Evolutionary conservation across 306 rosid genomes (phyloP).

Genomic region (Malus asiatica): DNA sequence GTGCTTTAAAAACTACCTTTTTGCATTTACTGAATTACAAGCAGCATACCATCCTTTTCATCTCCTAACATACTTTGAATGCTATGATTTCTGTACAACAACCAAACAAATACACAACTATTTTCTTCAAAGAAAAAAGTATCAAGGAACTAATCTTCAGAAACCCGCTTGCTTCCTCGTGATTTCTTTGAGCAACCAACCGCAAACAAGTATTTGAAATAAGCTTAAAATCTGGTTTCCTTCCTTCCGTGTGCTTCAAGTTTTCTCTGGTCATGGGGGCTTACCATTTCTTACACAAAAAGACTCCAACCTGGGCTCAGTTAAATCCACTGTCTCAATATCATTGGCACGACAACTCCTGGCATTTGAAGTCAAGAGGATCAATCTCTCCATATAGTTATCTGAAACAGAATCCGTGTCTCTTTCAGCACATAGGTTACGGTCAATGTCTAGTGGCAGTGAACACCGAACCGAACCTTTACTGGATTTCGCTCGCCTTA

Average conservation of each 20-base stretch:
- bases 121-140: constrained; percentile 5
- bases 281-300: constrained; percentile 40
- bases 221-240: neutral
- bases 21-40: neutral
- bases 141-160: constrained; percentile 3
- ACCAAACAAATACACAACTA: neutral
- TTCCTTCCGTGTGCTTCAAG: neutral
- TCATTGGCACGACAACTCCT: constrained; percentile 44
- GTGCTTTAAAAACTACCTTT: neutral
- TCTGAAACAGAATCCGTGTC: constrained; percentile 29
- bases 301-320: constrained; percentile 84
- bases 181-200: constrained; percentile 6
- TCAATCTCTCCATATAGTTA: constrained; percentile 42
- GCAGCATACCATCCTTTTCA: neutral
- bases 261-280: constrained; percentile 13
- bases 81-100: constrained; percentile 34
- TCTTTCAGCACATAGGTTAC: constrained; percentile 25
- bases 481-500: constrained; percentile 37
- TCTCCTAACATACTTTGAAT: neutral
- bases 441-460: constrained; percentile 34
- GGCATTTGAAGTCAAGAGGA: constrained; percentile 42
- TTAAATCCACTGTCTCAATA: constrained; percentile 68
- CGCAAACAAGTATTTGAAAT: neutral
- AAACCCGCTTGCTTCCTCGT: constrained; percentile 15
- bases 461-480: constrained; percentile 25